Evolutionary conservation across 768 basidiomycete species (phyloP).

Genomic region (Glaciozyma antarctica): DNA sequence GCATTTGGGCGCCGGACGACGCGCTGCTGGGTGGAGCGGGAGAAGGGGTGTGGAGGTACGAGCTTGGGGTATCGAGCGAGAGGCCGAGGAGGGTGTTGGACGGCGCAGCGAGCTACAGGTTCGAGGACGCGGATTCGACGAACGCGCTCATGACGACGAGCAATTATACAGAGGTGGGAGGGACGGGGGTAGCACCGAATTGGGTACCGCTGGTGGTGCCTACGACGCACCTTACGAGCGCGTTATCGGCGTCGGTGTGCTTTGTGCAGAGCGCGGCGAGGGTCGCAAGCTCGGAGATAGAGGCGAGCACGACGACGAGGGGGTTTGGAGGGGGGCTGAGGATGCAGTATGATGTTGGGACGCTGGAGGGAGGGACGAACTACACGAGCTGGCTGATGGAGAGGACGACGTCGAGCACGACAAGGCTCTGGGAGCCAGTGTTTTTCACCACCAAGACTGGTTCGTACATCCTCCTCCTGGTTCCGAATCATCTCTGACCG

Average conservation of each 20-base stretch:
- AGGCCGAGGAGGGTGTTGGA: conserved; percentile 10
- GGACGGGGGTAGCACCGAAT: neutral
- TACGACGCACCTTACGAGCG: neutral
- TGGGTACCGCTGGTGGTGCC: conserved; percentile 18
- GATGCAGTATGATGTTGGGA: conserved; percentile 57
- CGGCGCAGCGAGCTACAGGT: conserved; percentile 10
- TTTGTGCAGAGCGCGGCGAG: conserved; percentile 1
- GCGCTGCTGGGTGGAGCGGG: neutral
- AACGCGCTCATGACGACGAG: conserved; percentile 28
- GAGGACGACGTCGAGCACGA: conserved; percentile 28
- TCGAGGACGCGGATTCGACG: conserved; percentile 28
- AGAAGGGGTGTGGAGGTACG: conserved; percentile 19
- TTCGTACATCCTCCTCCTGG: conserved; percentile 37
- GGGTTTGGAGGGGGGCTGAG: conserved; percentile 50
- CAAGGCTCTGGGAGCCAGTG: conserved; percentile 57
- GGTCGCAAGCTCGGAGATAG: neutral
- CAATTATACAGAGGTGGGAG: conserved; percentile 15
- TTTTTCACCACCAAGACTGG: conserved; percentile 68
- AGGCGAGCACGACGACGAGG: conserved; percentile 10
- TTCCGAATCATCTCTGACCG: conserved; percentile 1
- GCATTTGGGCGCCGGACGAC: conserved; percentile 20
- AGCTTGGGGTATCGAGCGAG: conserved; percentile 21
- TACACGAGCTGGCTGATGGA: conserved; percentile 65
- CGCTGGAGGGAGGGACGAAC: conserved; percentile 57
- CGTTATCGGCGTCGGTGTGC: conserved; percentile 26